phyloP scores from a whole-genome alignment of 768 basidiomycete species.

The Mycena pura region DNA sequence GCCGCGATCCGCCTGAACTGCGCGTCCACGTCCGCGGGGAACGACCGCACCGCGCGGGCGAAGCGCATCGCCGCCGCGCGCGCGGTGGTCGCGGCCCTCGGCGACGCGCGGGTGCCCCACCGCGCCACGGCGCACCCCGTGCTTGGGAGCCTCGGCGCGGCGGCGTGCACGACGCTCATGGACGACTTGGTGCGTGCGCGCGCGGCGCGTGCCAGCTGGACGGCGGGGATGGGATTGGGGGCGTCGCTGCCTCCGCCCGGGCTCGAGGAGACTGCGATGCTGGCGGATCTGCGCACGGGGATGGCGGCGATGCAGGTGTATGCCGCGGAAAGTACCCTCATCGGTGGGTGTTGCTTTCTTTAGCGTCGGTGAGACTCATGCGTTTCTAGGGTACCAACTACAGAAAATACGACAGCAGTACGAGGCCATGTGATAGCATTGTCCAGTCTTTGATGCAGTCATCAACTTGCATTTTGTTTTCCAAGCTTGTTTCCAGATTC shows the following conservation, averaged over 20 bases:
- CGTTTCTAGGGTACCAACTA: too few species aligned
- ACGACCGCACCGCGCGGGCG: not conserved
- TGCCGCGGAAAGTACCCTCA: constrained; percentile 5
- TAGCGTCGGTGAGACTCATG: too few species aligned
- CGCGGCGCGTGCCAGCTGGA: not conserved
- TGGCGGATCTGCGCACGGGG: not conserved
- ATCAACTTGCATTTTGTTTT: too few species aligned
- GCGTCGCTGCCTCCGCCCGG: not conserved
- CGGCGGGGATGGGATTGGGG: not conserved
- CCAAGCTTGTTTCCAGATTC: too few species aligned
- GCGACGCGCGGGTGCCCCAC: constrained; percentile 1
- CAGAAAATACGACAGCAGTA: too few species aligned
- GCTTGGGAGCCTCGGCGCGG: constrained; percentile 5
- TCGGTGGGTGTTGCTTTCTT: constrained; percentile 11
- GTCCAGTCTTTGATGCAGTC: too few species aligned
- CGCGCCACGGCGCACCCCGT: constrained; percentile 17
- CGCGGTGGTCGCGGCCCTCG: constrained; percentile 12
- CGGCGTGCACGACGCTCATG: constrained; percentile 4
- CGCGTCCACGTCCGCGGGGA: not conserved
- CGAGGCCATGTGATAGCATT: too few species aligned
- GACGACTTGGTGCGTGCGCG: not conserved
- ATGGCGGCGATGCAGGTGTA: constrained; percentile 8
- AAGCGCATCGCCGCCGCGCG: constrained; percentile 21
- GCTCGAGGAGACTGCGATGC: not conserved
- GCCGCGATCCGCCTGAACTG: constrained; percentile 23